Base-by-base conservation (phyloP, 2,329 filamentous ascomycete species). In the Fusarium hainanense region DNA sequence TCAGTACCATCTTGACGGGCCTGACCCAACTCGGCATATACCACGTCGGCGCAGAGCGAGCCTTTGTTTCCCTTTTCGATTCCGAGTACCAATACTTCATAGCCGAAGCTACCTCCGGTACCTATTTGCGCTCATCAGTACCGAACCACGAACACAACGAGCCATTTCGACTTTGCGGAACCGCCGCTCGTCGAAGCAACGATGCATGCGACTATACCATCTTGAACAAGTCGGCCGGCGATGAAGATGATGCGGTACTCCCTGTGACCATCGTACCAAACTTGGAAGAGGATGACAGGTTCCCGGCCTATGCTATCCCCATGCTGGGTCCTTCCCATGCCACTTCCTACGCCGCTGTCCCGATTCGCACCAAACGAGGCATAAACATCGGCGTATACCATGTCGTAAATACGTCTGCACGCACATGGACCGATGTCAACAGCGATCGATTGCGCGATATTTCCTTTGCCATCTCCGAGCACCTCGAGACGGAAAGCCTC, bases 351-450 rank as follows among this genome's bases (percentile, higher is more conserved):
- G 58, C 58, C 6, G 20, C 58, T 7, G 20, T 62, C 1, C 58
- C 58, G 0, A 59, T 62, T 18, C 54, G 58, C 3, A 58, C 58
- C 4, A 57, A 32, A 13, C 43, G 58, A 4, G 54, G 44, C 2
- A 62, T 62, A 6, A 62, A 62, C 7, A 58, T 62, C 3, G 58
- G 58, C 18, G 30, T 51, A 1, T 51, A 58, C 12, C 23, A 28
- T 7, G 28, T 59, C 2, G 30, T 58, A 12, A 62, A 14, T 21
- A 40, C n/a, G 3, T 20, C 54, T 11, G 7, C 10, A 2, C 27
- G 21, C 3, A 1, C n/a, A 1, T 62, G 58, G 58, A 30, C 18
- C 3, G 37, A 58, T 0, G 11, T 2, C 2, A 32, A 58, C n/a
- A 14, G 23, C 1, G 23, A 59, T 4, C 6, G 47, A 7, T 11